These are phyloP conservation scores for Thalassiosira exigua DNA, from an alignment of 352 stramenopile genomes.

Conservation along the genomic window DNA sequence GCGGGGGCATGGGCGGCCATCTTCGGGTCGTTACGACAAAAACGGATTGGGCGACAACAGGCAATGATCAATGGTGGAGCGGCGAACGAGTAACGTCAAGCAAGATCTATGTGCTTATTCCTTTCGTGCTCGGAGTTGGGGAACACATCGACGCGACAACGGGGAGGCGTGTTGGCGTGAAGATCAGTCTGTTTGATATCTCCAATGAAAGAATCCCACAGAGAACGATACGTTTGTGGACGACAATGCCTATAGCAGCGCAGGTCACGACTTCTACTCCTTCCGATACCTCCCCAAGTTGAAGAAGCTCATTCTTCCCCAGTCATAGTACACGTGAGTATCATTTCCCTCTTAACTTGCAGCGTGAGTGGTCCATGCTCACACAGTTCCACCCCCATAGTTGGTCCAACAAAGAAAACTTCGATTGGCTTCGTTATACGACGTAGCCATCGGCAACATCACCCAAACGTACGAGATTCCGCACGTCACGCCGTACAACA, in stretches of 20 bases:
- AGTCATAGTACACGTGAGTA: constrained; percentile 52
- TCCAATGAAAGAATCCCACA: constrained; percentile 46
- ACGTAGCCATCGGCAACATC: constrained; percentile 57
- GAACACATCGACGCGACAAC: constrained; percentile 51
- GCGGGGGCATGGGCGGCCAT: constrained; percentile 48
- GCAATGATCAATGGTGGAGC: constrained; percentile 2
- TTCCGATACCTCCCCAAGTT: constrained; percentile 64
- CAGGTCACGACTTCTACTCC: constrained; percentile 57
- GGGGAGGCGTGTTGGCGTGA: constrained; percentile 49
- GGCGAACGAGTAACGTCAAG: constrained; percentile 59
- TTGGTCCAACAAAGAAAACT: constrained; percentile 52
- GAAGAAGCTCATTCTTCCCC: constrained; percentile 70
- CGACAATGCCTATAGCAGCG: constrained; percentile 52
- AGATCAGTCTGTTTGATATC: constrained; percentile 76
- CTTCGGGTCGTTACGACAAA: constrained; percentile 66
- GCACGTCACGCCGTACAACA: constrained; percentile 37
- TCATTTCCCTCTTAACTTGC: background rate
- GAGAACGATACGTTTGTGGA: constrained; percentile 55
- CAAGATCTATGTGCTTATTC: constrained; percentile 65
- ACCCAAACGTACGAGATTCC: constrained; percentile 54
- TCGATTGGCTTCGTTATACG: constrained; percentile 80
- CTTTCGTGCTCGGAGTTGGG: constrained; percentile 66
- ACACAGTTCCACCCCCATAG: background rate
- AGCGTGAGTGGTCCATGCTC: background rate
- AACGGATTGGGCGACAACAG: constrained; percentile 20